Evolutionary conservation across 306 rosid species (phyloP).

Genomic region (Dryas octopetala): DNA sequence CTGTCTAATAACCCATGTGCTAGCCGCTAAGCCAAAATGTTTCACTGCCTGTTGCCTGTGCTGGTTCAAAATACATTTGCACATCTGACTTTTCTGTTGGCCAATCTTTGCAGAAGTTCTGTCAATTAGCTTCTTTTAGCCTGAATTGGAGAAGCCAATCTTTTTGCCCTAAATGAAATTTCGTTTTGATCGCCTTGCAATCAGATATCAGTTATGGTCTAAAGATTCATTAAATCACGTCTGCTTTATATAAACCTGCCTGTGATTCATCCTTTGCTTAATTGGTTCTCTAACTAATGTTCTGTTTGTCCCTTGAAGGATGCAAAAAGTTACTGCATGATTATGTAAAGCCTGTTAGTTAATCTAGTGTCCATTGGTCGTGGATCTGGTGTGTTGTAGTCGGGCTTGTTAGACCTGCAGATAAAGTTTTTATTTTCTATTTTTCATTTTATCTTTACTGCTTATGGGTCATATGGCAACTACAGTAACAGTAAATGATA

Average conservation of each 20-base stretch:
- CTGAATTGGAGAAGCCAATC: background rate
- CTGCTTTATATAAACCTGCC: background rate
- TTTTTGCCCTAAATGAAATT: background rate
- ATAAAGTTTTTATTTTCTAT: background rate
- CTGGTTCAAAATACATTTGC: background rate
- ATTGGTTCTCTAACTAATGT: background rate
- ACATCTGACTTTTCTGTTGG: background rate
- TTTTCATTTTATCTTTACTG: background rate
- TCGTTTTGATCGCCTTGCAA: background rate
- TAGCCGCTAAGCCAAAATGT: background rate
- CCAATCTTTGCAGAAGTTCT: background rate
- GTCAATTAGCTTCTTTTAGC: background rate
- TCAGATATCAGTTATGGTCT: background rate
- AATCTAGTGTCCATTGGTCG: no score
- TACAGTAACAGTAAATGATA: background rate
- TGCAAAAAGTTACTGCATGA: background rate
- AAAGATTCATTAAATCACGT: background rate
- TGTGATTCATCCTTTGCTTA: background rate
- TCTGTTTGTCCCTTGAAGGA: background rate
- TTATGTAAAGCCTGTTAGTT: background rate
- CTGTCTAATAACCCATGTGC: background rate
- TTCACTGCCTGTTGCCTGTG: background rate
- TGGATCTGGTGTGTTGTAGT: background rate
- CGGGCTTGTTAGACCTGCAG: background rate
- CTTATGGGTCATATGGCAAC: background rate